Percentiles rank a stretch among this genome's conserved stretches.
Evolutionary conservation across 257 asterid genomes (phyloP).

Genomic region (Solanum gracilifrons): DNA sequence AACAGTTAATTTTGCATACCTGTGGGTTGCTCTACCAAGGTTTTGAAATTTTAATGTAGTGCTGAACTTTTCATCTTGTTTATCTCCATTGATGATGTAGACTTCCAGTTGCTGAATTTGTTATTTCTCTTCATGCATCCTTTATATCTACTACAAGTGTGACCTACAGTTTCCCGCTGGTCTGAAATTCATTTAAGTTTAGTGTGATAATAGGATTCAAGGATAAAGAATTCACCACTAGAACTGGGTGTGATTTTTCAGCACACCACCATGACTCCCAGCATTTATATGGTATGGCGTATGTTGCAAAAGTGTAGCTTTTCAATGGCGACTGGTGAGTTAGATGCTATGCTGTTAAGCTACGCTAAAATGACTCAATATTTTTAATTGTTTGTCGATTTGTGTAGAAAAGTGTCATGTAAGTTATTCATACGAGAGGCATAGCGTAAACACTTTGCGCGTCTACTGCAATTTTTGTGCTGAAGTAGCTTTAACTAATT

Average conservation of each 20-base stretch:
- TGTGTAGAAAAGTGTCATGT: neutral
- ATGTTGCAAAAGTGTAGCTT: neutral
- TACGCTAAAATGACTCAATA: neutral
- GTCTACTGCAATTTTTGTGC: neutral
- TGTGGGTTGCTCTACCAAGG: neutral
- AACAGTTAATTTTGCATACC: neutral
- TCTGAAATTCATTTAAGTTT: neutral
- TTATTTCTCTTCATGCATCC: neutral
- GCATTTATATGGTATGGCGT: neutral
- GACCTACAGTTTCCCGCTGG: neutral
- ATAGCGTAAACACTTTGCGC: neutral
- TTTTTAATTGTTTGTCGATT: neutral
- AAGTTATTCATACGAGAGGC: neutral
- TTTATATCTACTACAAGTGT: neutral
- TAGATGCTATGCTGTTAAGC: neutral
- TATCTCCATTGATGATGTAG: neutral
- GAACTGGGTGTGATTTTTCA: neutral
- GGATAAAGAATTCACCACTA: neutral
- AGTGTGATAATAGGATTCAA: neutral
- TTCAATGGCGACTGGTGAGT: neutral
- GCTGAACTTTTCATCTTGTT: neutral
- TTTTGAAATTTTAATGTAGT: neutral
- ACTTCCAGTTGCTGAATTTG: neutral
- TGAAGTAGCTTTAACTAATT: neutral
- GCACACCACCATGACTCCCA: neutral